Evolutionary conservation across 2,329 filamentous ascomycete genomes (phyloP), one percentile per base, ranked within the genome.

Genomic region (Sclerotinia subarctica): DNA sequence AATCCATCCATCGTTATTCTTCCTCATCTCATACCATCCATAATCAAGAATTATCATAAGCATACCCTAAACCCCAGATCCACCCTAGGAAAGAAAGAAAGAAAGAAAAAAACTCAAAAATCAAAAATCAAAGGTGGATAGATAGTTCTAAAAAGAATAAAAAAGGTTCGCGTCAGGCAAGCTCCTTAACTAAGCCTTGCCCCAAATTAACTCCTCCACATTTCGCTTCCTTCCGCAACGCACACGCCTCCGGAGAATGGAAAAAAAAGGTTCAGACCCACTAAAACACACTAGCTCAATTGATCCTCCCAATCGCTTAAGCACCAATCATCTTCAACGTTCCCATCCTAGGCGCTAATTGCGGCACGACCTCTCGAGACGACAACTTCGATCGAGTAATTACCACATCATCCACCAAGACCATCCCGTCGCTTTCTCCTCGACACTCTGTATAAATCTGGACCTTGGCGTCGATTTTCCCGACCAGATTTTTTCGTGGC

Each of bases 381-480:
- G n/a, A 51, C 15, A 65, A 4, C 29, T 58, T 65, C 29, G 51
- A 24, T 42, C 11, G 35, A 21, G 46, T 58, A 15, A 66, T 60
- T 1, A 42, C 44, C 21, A 66, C 54, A 60, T 58, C 64, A 24
- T 66, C 64, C 11, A 66, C 19, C 32, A 58, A 60, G 5, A 66
- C 53, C 42, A 59, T 42, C 1, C 64, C 64, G 32, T 66, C 64
- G 19, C 29, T 49, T 17, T 51, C 64, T 10, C 64, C 64, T 47
- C 64, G 51, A 17, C 64, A 66, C 24, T 66, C 64, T 3, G 64
- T 66, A 19, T 51, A 66, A 19, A 66, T 49, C 32, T 59, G 52
- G 1, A 66, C 54, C 32, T 66, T 59, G 7, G 64, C 64, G 7
- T 38, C 24, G 0, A 44, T 42, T 5, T n/a, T 47, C 2, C 53